These are phyloP conservation scores for Fusarium bactridioides DNA, from an alignment of 2,329 filamentous ascomycete species.

Conservation along the genomic window DNA sequence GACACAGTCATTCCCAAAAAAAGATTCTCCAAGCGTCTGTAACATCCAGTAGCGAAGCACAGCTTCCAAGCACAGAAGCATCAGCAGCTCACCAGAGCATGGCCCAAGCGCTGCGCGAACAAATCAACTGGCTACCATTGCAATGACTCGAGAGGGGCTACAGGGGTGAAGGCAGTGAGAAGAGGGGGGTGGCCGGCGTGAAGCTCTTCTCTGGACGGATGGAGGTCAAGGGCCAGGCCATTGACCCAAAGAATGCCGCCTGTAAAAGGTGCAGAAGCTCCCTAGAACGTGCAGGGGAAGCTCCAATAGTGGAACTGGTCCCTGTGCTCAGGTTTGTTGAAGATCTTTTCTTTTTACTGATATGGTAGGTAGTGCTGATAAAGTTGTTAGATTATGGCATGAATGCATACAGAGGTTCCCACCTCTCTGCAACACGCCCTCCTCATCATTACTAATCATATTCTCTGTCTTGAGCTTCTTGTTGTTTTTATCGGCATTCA, in stretches of 20 bases:
- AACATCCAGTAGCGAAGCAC: slow-evolving; percentile 19
- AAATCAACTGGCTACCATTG: slow-evolving; percentile 45
- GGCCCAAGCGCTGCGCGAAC: slow-evolving; percentile 38
- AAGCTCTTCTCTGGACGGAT: slow-evolving; percentile 30
- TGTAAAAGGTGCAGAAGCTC: slow-evolving; percentile 39
- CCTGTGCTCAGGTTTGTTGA: slow-evolving; percentile 32
- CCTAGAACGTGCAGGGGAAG: slow-evolving; percentile 38
- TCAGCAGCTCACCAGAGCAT: slow-evolving; percentile 35
- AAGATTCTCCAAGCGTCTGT: background rate
- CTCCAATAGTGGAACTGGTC: slow-evolving; percentile 40
- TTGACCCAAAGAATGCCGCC: slow-evolving; percentile 23
- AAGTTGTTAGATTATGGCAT: background rate
- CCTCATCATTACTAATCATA: background rate
- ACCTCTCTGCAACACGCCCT: background rate
- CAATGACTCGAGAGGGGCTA: slow-evolving; percentile 43
- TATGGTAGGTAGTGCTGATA: slow-evolving; percentile 15
- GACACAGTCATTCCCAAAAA: slow-evolving; percentile 1
- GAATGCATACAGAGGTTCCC: background rate
- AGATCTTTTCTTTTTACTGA: slow-evolving; percentile 32
- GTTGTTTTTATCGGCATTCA: slow-evolving; percentile 1
- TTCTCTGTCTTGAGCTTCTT: background rate
- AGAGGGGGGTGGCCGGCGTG: slow-evolving; percentile 34
- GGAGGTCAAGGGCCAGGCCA: slow-evolving; percentile 24
- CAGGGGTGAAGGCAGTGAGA: slow-evolving; percentile 35
- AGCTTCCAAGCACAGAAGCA: slow-evolving; percentile 28